These are phyloP conservation scores for Betula pendula DNA, from an alignment of 306 rosid genomes.

Conservation along the genomic window DNA sequence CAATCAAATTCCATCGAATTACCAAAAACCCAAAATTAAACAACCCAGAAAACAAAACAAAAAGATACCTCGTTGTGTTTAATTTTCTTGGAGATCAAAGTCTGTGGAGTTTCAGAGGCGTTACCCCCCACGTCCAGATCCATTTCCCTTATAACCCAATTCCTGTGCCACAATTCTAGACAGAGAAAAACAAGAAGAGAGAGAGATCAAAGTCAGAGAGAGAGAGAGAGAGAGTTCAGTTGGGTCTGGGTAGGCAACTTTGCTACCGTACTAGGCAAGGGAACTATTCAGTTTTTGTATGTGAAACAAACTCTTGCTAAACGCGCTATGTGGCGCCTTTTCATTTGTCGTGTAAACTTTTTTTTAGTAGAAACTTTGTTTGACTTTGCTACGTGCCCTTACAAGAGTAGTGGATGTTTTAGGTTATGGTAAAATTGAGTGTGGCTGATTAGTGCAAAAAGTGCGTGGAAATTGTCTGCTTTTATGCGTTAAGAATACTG, in stretches of 20 bases:
- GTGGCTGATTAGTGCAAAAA: not conserved
- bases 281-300: not conserved
- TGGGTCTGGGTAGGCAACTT: not conserved
- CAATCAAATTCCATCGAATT: not conserved
- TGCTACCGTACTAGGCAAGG: constrained; percentile 2
- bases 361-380: too few species aligned
- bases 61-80: constrained; percentile 45
- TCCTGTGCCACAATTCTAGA: not conserved
- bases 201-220: not conserved
- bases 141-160: constrained; percentile 46
- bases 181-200: not conserved
- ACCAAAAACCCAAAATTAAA: not conserved
- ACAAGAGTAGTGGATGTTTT: not conserved
- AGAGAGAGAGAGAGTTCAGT: not conserved
- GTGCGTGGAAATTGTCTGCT: not conserved
- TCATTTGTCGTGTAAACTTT: not conserved
- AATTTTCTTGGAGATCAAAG: constrained; percentile 44
- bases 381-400: not conserved
- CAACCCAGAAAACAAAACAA: not conserved
- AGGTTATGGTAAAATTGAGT: too few species aligned
- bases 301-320: not conserved
- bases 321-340: not conserved
- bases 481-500: not conserved
- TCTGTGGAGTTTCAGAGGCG: constrained; percentile 17
- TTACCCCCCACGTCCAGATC: constrained; percentile 36